Conservation (phyloP, 1,284 basidiomycete genomes). For the Pseudomicrostroma phylloplanum region DNA sequence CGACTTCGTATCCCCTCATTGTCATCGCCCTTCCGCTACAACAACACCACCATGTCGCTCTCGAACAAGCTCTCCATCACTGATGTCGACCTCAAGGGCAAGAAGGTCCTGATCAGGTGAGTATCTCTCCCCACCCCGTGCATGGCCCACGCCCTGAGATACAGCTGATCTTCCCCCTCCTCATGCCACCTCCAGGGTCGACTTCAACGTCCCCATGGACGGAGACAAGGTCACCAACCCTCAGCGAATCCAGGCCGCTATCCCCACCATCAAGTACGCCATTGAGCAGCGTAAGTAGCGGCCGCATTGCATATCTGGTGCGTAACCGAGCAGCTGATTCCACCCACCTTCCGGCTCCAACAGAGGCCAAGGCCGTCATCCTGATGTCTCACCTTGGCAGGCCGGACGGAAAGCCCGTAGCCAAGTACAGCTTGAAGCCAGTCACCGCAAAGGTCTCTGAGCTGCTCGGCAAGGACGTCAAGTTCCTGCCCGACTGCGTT, state of each 20-base stretch:
- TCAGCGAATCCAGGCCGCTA: constrained; percentile 84
- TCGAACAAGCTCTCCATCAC: constrained; percentile 73
- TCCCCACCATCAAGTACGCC: constrained; percentile 93
- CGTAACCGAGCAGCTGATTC: not conserved
- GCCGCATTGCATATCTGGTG: not conserved
- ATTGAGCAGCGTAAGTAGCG: constrained; percentile 67
- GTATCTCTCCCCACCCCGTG: not conserved
- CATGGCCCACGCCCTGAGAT: not conserved
- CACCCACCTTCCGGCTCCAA: not conserved
- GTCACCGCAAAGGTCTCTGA: constrained; percentile 59
- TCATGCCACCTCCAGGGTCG: constrained; percentile 54
- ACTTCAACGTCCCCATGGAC: constrained; percentile 93
- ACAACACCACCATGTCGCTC: constrained; percentile 71
- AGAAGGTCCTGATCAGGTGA: constrained; percentile 62
- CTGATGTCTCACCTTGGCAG: constrained; percentile 98
- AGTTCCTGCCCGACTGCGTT: constrained; percentile 79
- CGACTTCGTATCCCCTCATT: not conserved
- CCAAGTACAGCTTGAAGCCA: constrained; percentile 86
- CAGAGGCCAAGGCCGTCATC: constrained; percentile 76
- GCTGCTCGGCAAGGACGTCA: constrained; percentile 55
- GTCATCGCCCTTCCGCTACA: constrained; percentile 3
- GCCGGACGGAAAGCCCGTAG: constrained; percentile 82
- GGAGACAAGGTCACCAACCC: constrained; percentile 88
- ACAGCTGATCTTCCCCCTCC: not conserved
- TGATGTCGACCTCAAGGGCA: constrained; percentile 81